Conservation (phyloP, 441 rosid species). For the Capsella rubella region DNA sequence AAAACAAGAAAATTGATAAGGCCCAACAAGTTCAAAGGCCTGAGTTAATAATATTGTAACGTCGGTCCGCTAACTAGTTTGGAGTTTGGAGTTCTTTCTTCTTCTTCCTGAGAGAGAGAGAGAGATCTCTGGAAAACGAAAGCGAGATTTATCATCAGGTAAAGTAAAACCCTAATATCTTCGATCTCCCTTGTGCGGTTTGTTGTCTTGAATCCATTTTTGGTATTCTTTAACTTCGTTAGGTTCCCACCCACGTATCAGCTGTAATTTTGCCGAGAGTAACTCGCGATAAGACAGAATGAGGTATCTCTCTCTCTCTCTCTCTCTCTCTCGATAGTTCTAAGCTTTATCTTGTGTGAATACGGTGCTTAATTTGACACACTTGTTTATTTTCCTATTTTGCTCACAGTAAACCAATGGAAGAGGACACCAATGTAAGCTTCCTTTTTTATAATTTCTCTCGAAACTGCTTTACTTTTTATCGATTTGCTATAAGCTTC, state of each 20-base stretch:
- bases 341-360: neutral
- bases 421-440: constrained; percentile 68
- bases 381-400: neutral
- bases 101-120: neutral
- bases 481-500: constrained; percentile 1
- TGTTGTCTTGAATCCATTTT: too few species aligned
- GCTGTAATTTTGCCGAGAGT: constrained; percentile 4
- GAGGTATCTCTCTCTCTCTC: constrained; percentile 29
- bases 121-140: constrained; percentile 24
- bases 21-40: neutral
- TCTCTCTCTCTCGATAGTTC: constrained; percentile 9
- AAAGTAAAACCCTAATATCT: constrained; percentile 41
- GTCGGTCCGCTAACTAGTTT: neutral
- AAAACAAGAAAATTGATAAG: neutral
- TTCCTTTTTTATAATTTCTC: neutral
- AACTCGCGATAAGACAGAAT: constrained; percentile 25
- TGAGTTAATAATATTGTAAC: neutral
- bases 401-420: constrained; percentile 66
- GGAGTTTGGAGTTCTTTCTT: neutral
- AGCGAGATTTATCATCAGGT: constrained; percentile 36
- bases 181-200: constrained; percentile 1
- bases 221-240: neutral
- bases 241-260: constrained; percentile 4
- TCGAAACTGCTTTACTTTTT: neutral
- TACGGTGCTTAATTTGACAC: neutral